These are phyloP conservation scores for Chlamydomonas incerta DNA, from an alignment of 139 green algal genomes.

Conservation along the genomic window DNA sequence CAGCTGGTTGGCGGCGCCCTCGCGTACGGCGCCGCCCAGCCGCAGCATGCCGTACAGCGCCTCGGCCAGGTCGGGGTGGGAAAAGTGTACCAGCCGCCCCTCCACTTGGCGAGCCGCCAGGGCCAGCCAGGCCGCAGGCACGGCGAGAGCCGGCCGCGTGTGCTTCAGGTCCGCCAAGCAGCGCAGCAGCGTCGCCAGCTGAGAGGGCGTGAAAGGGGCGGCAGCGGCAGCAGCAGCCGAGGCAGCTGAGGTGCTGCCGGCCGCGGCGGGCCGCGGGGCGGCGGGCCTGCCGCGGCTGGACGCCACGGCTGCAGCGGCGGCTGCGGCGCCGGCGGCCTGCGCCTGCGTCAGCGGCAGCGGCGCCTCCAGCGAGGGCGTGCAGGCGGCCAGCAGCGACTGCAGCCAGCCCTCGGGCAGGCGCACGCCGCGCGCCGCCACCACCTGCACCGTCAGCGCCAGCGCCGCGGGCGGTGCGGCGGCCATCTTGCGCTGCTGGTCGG, in stretches of 20 bases:
- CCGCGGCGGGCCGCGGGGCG: not conserved
- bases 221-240: not conserved
- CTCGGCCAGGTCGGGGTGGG: constrained; percentile 21
- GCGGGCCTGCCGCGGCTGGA: too few relatives aligned
- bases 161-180: constrained; percentile 16
- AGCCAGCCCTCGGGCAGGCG: constrained; percentile 18
- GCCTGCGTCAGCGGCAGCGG: constrained; percentile 37
- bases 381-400: not conserved
- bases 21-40: constrained; percentile 2
- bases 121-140: constrained; percentile 2
- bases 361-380: not conserved
- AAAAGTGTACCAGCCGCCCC: constrained; percentile 2
- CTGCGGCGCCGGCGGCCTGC: constrained; percentile 22
- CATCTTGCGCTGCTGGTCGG: constrained; percentile 14
- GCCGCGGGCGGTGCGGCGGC: constrained; percentile 28
- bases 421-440: constrained; percentile 3
- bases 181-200: constrained; percentile 14
- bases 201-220: not conserved
- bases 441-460: constrained; percentile 34
- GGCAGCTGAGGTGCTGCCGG: too few relatives aligned
- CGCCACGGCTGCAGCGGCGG: not conserved
- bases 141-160: too few relatives aligned
- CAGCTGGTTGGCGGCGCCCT: constrained; percentile 14
- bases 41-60: constrained; percentile 24
- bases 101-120: constrained; percentile 23